Percentiles rank a stretch among this genome's conserved stretches.
Conservation (phyloP, 345 rosid species). For the Nephelium lappaceum region DNA sequence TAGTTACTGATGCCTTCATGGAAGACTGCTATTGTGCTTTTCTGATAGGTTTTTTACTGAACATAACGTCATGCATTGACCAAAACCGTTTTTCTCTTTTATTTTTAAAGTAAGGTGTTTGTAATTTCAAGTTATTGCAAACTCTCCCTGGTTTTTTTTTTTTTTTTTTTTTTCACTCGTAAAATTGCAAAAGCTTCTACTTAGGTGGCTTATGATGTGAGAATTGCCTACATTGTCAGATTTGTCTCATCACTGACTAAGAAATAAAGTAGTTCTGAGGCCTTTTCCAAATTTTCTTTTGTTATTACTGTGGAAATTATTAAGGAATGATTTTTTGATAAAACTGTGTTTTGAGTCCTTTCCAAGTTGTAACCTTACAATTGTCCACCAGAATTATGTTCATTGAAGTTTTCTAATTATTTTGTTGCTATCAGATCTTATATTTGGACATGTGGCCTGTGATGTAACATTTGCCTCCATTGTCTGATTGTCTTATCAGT, state of each 20-base stretch:
- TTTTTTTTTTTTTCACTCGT: no score
- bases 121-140: no score
- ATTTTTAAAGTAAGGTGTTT: no score
- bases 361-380: no score
- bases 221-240: neutral
- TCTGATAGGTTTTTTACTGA: neutral
- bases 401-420: neutral
- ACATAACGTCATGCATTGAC: neutral
- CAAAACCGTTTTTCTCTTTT: no score
- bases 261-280: neutral
- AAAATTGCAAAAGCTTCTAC: no score
- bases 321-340: no score
- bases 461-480: constrained; percentile 16
- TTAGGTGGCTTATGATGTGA: neutral
- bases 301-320: no score
- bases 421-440: neutral
- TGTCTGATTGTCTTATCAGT: constrained; percentile 16
- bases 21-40: neutral
- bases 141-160: no score
- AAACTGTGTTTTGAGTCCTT: no score
- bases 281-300: neutral
- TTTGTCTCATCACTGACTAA: neutral
- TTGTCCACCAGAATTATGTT: no score
- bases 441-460: constrained; percentile 1
- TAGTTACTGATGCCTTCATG: constrained; percentile 14